Conservation (phyloP, 1,284 basidiomycete genomes). For the Anthracocystis walkeri region DNA sequence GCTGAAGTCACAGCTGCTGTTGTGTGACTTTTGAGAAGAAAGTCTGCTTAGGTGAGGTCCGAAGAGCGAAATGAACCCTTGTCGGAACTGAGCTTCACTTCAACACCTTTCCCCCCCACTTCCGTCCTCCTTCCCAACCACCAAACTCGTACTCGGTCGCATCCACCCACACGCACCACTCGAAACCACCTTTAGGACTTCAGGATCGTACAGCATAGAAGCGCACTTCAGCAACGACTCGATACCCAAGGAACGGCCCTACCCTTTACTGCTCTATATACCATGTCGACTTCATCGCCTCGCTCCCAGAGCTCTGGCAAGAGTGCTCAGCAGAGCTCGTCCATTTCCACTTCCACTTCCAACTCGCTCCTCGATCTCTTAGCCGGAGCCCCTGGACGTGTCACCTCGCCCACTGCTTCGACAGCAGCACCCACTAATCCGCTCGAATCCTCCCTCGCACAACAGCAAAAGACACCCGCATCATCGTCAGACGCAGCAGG, state of each 20-base stretch:
- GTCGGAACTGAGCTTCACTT: no score
- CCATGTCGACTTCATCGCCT: slow-evolving; percentile 19
- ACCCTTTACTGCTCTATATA: not conserved
- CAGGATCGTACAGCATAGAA: no score
- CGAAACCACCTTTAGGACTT: no score
- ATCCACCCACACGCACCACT: no score
- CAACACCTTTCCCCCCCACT: no score
- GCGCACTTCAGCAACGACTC: not conserved
- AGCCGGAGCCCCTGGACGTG: slow-evolving; percentile 35
- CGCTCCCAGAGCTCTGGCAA: not conserved
- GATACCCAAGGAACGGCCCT: not conserved
- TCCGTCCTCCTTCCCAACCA: no score
- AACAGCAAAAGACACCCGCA: not conserved
- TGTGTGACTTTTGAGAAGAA: no score
- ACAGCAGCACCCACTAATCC: not conserved
- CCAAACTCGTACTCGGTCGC: no score
- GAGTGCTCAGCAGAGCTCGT: not conserved
- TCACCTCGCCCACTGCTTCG: slow-evolving; percentile 29
- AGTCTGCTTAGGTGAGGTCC: no score
- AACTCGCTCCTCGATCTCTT: slow-evolving; percentile 44
- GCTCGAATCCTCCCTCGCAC: not conserved
- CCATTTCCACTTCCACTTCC: slow-evolving; percentile 31
- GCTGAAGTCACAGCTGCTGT: no score
- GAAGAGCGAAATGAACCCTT: no score
- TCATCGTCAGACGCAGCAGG: not conserved